These are phyloP conservation scores for Xylaria flabelliformis DNA, from an alignment of 495 filamentous ascomycete species.

Conservation along the genomic window DNA sequence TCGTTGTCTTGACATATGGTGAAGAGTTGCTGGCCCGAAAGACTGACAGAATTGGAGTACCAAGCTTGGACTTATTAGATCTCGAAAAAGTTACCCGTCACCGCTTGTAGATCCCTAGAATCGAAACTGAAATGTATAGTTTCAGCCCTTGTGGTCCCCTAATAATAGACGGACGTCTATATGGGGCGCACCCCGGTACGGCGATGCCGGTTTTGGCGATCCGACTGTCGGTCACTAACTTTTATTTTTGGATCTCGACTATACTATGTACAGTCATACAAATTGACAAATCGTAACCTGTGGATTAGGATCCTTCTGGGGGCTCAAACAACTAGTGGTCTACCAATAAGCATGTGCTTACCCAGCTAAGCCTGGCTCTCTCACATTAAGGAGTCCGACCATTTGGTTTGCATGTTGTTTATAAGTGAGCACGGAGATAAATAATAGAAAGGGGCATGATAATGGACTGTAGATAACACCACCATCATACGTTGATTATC, in stretches of 20 bases:
- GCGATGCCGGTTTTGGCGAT: slow-evolving; percentile 27
- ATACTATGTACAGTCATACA: slow-evolving; percentile 27
- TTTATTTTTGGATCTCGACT: slow-evolving; percentile 27
- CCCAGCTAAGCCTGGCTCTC: slow-evolving; percentile 1
- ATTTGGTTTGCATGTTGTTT: slow-evolving; percentile 8
- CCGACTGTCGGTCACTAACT: slow-evolving; percentile 21
- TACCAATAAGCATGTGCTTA: slow-evolving; percentile 23
- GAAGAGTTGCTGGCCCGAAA: slow-evolving; percentile 11
- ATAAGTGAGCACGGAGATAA: not conserved
- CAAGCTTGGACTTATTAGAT: slow-evolving; percentile 21
- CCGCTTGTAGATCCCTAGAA: slow-evolving; percentile 1
- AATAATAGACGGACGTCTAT: slow-evolving; percentile 24
- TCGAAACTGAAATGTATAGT: slow-evolving; percentile 15
- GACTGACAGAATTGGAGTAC: slow-evolving; percentile 13
- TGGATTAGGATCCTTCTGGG: slow-evolving; percentile 20
- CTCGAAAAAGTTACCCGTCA: slow-evolving; percentile 8
- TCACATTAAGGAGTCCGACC: slow-evolving; percentile 26
- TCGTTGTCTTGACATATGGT: slow-evolving; percentile 14
- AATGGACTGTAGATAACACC: slow-evolving; percentile 27
- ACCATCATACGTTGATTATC: slow-evolving; percentile 26
- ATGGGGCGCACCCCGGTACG: slow-evolving; percentile 28
- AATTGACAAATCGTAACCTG: slow-evolving; percentile 26
- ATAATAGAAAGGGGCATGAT: slow-evolving; percentile 9
- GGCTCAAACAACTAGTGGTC: slow-evolving; percentile 17
- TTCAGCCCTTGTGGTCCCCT: slow-evolving; percentile 28